A percentile compares a stretch with the other conserved stretches of the same genome.
These are phyloP conservation scores for Apiosordaria backusii DNA, from an alignment of 495 filamentous ascomycete species.

Conservation along the genomic window DNA sequence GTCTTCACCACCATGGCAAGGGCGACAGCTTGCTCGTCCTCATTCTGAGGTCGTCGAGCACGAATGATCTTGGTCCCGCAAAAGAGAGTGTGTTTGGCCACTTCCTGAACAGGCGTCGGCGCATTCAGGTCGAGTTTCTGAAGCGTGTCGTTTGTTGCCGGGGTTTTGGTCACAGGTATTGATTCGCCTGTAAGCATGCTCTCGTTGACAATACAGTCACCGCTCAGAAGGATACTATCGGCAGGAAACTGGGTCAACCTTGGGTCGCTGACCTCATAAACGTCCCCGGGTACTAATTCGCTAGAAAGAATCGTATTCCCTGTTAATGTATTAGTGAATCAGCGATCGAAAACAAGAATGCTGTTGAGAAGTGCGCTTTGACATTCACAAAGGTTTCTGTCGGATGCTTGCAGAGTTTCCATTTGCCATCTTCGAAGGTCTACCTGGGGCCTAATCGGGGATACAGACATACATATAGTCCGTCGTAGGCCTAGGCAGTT, in stretches of 20 bases:
- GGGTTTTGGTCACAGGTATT: conserved; percentile 89
- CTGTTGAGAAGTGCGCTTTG: too few relatives aligned
- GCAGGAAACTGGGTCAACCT: conserved; percentile 90
- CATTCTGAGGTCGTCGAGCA: conserved; percentile 80
- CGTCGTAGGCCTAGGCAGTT: too few relatives aligned
- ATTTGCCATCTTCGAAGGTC: too few relatives aligned
- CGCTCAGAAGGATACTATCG: conserved; percentile 86
- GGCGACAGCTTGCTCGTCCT: conserved; percentile 76
- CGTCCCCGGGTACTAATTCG: conserved; percentile 91
- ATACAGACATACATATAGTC: too few relatives aligned
- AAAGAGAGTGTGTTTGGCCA: conserved; percentile 87
- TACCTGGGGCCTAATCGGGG: too few relatives aligned
- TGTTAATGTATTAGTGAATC: conserved; percentile 28
- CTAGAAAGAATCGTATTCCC: conserved; percentile 82
- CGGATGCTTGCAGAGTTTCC: too few relatives aligned
- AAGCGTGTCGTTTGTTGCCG: conserved; percentile 79
- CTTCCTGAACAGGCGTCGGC: conserved; percentile 70
- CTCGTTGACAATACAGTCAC: conserved; percentile 98
- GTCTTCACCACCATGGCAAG: conserved; percentile 89
- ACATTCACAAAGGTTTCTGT: too few relatives aligned
- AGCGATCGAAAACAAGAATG: too few relatives aligned
- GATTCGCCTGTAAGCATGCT: conserved; percentile 99
- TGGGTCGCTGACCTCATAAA: conserved; percentile 96
- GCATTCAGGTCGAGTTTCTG: conserved; percentile 67
- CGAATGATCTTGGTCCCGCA: conserved; percentile 94